A percentile compares a stretch with the other conserved stretches of the same genome.
Evolutionary conservation across 2,329 filamentous ascomycete genomes (phyloP).

Genomic region (Aphanoascus verrucosus): DNA sequence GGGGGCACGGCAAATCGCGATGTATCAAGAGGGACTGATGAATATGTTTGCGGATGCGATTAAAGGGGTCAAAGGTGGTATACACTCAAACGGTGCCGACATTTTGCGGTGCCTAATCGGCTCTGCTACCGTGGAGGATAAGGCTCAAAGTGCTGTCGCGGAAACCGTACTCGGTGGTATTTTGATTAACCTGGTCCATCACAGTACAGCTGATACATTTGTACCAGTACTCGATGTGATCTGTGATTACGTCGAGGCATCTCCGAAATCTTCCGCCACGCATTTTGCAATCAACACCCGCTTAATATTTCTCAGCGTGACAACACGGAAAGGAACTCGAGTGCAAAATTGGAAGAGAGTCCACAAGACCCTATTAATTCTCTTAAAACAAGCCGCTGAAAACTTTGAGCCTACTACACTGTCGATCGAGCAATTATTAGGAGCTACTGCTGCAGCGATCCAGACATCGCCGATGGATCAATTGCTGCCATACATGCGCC

Average conservation of each 20-base stretch:
- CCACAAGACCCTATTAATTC: constrained; percentile 45
- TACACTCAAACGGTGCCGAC: constrained; percentile 48
- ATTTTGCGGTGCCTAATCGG: constrained; percentile 44
- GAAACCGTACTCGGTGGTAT: constrained; percentile 64
- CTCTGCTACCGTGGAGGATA: constrained; percentile 22
- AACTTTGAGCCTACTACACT: constrained; percentile 20
- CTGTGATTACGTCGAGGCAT: constrained; percentile 37
- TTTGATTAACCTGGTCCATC: constrained; percentile 71
- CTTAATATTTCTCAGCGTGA: constrained; percentile 51
- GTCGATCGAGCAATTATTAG: constrained; percentile 32
- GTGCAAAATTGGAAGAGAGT: constrained; percentile 61
- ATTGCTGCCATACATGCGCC: constrained; percentile 57
- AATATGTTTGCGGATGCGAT: constrained; percentile 78
- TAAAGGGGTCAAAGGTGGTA: constrained; percentile 48
- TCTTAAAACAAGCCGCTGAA: constrained; percentile 37
- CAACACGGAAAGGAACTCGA: constrained; percentile 70
- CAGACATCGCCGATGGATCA: constrained; percentile 69
- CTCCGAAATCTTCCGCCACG: constrained; percentile 23
- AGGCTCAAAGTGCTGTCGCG: constrained; percentile 22
- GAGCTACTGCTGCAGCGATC: constrained; percentile 53
- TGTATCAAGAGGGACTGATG: constrained; percentile 84
- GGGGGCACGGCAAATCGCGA: constrained; percentile 29
- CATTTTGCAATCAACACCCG: constrained; percentile 29
- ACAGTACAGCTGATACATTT: constrained; percentile 65
- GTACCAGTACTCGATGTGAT: constrained; percentile 55